These are phyloP conservation scores for Cutaneotrichosporon sp. DNA, from an alignment of 1,284 basidiomycete species.

Conservation along the genomic window DNA sequence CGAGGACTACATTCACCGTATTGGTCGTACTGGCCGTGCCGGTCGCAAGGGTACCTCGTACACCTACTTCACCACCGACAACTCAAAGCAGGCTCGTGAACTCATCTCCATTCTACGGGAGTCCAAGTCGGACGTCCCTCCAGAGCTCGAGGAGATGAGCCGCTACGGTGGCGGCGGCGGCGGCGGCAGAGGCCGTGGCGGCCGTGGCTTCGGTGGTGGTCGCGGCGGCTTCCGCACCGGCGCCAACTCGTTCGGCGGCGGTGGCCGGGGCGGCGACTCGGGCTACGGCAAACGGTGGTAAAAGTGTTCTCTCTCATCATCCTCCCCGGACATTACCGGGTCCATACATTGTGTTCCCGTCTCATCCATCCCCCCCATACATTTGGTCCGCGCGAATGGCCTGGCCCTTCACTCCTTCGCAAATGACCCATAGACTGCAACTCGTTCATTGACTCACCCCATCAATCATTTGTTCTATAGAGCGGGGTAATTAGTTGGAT, in stretches of 20 bases:
- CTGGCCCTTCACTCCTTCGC: constrained; percentile 1
- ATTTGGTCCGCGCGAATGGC: not conserved
- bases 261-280: constrained; percentile 44
- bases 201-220: constrained; percentile 54
- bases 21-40: constrained; percentile 57
- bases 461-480: constrained; percentile 1
- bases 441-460: constrained; percentile 5
- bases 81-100: constrained; percentile 89
- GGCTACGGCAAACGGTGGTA: constrained; percentile 37
- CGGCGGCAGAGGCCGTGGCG: constrained; percentile 44
- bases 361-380: not conserved
- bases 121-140: constrained; percentile 80
- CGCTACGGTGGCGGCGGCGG: constrained; percentile 67
- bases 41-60: constrained; percentile 65
- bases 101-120: constrained; percentile 83
- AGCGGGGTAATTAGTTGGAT: not conserved
- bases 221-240: constrained; percentile 34
- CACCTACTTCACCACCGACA: constrained; percentile 95
- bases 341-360: not conserved
- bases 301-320: constrained; percentile 8
- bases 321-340: not conserved
- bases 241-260: constrained; percentile 22
- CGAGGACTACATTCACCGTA: constrained; percentile 55
- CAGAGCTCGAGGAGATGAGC: constrained; percentile 89
- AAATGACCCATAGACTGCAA: not conserved